Evolutionary conservation across 179 eudicot genomes (phyloP), one percentile per base, ranked within the genome.

Genomic region (Amaranthus tricolor): DNA sequence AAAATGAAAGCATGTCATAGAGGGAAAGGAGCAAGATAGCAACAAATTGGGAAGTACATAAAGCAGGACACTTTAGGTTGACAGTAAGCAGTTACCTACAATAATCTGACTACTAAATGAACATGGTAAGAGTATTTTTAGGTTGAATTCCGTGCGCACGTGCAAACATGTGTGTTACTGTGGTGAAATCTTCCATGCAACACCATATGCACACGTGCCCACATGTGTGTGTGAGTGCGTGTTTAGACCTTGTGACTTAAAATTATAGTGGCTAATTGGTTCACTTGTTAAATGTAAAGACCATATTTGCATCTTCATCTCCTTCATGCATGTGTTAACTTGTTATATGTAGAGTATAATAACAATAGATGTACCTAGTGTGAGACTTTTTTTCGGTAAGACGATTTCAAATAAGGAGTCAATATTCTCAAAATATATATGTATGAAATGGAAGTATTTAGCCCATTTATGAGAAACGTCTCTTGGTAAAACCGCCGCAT

Each of bases 221-320:
- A 73, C 84, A 81, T 81, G 84, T 81, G 81, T 81, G 80, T 77
- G 81, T 58, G 78, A 75, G 77, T 81, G 74, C 80, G 81, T 77
- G 84, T 68, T 51, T 69, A 0, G 9, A 21, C 17, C 60, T 14
- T 50, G 54, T 24, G 70, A 71, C 56, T 15, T 5, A 21, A 55
- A 31, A 58, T 17, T 63, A 20, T 57, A 68, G 50, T 57, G 71
- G 53, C 21, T 50, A 56, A 17, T 70, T 62, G 76, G 15, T 57
- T 74, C 71, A 54, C n/a, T 66, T 49, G 24, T 62, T 15, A 31
- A 14, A 45, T 5, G 50, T 21, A 49, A 70, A 31, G 31, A 24
- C 31, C 31, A 24, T 24, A 0, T 24, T 24, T 24, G 31, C 31
- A 24, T 24, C 31, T 24, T 24, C 31, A 24, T 24, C 31, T 24